Evolutionary conservation across 2,329 filamentous ascomycete genomes (phyloP).

Genomic region (Colletotrichum chrysophilum): DNA sequence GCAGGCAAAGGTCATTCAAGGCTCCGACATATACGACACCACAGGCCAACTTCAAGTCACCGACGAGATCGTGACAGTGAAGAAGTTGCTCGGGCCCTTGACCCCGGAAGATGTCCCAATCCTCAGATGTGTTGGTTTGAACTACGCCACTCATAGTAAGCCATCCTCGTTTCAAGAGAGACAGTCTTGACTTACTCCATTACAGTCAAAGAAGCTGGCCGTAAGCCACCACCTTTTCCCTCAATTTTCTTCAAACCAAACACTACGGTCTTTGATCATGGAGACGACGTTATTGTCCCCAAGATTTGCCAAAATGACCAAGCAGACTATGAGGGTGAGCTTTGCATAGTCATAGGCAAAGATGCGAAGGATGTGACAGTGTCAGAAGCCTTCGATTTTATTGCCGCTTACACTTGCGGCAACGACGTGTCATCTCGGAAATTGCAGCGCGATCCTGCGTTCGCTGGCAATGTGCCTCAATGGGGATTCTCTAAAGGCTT

Average conservation of each 20-base stretch:
- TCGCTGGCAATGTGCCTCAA: conserved; percentile 58
- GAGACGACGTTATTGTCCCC: conserved; percentile 46
- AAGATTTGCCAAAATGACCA: conserved; percentile 52
- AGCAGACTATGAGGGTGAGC: conserved; percentile 54
- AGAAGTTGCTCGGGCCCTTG: conserved; percentile 58
- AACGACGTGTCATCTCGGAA: conserved; percentile 62
- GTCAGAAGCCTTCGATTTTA: conserved; percentile 49
- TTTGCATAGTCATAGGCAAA: conserved; percentile 52
- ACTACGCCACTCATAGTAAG: conserved; percentile 62
- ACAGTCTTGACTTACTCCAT: not conserved
- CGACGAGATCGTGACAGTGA: conserved; percentile 58
- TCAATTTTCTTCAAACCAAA: conserved; percentile 57
- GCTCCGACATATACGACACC: conserved; percentile 53
- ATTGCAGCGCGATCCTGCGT: conserved; percentile 51
- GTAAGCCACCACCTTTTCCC: conserved; percentile 53
- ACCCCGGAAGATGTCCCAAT: conserved; percentile 57
- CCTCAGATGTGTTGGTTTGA: conserved; percentile 63
- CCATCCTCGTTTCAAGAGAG: not conserved
- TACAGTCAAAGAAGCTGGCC: conserved; percentile 56
- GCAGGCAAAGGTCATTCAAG: conserved; percentile 56
- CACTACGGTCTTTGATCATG: conserved; percentile 41
- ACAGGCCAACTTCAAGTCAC: conserved; percentile 53
- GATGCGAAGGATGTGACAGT: conserved; percentile 53
- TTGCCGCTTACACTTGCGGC: conserved; percentile 58
- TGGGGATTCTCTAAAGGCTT: conserved; percentile 64